Base-by-base conservation (phyloP, 371 early-diverging fungal species). In the Synchytrium microbalum region DNA sequence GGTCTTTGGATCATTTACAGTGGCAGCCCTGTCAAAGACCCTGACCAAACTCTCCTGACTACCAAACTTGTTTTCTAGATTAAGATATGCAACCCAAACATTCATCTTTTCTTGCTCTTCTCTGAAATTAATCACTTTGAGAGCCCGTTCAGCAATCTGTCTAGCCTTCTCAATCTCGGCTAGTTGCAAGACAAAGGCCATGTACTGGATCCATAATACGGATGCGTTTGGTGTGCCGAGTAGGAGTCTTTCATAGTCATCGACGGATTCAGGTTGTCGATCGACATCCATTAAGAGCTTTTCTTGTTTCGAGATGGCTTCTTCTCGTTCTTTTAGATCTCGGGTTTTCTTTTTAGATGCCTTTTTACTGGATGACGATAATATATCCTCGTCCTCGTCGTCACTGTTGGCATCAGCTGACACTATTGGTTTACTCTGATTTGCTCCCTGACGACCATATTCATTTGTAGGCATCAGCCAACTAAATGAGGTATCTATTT, bases 171-270 rank as follows among this genome's bases (percentile, higher is more conserved):
- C 88, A 51, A 96, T 84, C 71, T 95, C 93, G 1, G 90, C 88
- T 64, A 93, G 75, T 63, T 94, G 86, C 2, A 95, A 79, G 64
- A 92, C 92, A 79, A 90, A 92, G 2, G 96, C 94, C 97, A 98
- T 98, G 72, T 92, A 98, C 75, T 95, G 92, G 70, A 98, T 91
- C 98, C 98, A 98, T 61, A 96, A 66, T 79, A 85, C 92, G 16
- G 96, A 96, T 32, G 90, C 88, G 80, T 94, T 92, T 69, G 98
- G 98, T 28, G 93, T 92, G 8, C 91, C 92, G 32, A 98, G 79
- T 51, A 98, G 65, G 33, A 93, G 73, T 57, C 94, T 86, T 69
- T 98, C 97, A 70, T 86, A 96, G 69, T 96, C 82, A 14, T 75
- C 72, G 3, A 78, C 75, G 33, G 71, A 63, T 38, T 76, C 78